Conservation (phyloP, 2,329 filamentous ascomycete genomes). For the Talaromyces amestolkiae region DNA sequence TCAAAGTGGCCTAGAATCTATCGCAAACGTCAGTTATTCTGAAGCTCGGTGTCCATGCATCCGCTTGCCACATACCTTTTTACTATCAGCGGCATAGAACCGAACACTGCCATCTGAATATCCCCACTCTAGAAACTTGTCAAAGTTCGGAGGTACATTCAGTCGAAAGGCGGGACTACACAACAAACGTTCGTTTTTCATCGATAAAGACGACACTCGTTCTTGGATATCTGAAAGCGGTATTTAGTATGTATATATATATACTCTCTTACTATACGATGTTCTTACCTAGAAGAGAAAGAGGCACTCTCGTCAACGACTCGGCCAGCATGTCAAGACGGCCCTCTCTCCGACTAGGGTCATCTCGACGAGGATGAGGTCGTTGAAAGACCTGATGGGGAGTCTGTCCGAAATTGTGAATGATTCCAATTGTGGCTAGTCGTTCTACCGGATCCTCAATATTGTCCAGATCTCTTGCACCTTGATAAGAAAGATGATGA, state of each 20-base stretch:
- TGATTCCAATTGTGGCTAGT: constrained; percentile 86
- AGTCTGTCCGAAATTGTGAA: constrained; percentile 98
- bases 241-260: neutral
- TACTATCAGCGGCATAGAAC: constrained; percentile 81
- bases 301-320: constrained; percentile 72
- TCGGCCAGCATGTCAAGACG: constrained; percentile 77
- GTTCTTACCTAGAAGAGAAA: constrained; percentile 66
- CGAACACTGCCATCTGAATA: constrained; percentile 90
- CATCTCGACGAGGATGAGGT: constrained; percentile 74
- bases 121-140: constrained; percentile 94
- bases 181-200: constrained; percentile 77
- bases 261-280: neutral
- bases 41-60: neutral
- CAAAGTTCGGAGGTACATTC: constrained; percentile 80
- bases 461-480: constrained; percentile 85
- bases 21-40: neutral
- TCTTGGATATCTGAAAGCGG: constrained; percentile 62
- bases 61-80: constrained; percentile 56
- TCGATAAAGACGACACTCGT: constrained; percentile 72
- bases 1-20: constrained; percentile 80
- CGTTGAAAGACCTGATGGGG: constrained; percentile 89
- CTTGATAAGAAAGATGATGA: constrained; percentile 91
- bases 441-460: constrained; percentile 87
- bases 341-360: constrained; percentile 60
- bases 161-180: constrained; percentile 81